A percentile compares a stretch with the other conserved stretches of the same genome.
Conservation (phyloP, 306 rosid genomes). For the Corylus americana region DNA sequence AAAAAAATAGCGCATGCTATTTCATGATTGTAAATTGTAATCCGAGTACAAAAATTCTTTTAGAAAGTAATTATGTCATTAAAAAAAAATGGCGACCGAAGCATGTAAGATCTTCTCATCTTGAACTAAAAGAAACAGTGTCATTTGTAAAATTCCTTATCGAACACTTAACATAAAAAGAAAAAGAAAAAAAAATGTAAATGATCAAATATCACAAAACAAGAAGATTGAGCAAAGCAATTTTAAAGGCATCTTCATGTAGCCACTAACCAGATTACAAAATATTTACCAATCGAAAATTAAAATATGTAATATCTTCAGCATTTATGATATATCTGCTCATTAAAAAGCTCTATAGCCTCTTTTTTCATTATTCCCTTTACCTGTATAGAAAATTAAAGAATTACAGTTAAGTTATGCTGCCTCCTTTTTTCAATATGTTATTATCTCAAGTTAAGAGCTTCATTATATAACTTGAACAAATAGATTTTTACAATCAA, state of each 20-base stretch:
- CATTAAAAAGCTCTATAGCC: constrained; percentile 53
- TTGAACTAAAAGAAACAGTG: too few species aligned
- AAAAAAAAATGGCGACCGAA: too few species aligned
- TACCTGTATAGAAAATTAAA: constrained; percentile 40
- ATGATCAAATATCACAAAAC: not conserved
- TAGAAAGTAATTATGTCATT: too few species aligned
- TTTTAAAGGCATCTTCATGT: constrained; percentile 37
- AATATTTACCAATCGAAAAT: not conserved
- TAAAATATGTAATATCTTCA: not conserved
- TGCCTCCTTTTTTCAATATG: too few species aligned
- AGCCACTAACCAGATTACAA: constrained; percentile 22
- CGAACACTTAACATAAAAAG: not conserved
- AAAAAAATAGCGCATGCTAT: too few species aligned
- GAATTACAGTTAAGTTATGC: not conserved
- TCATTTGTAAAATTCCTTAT: not conserved
- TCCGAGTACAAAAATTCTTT: too few species aligned
- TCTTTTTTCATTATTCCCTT: constrained; percentile 60
- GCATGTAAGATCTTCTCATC: too few species aligned
- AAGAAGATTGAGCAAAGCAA: not conserved
- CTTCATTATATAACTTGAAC: too few species aligned
- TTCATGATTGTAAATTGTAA: too few species aligned
- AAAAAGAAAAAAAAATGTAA: too few species aligned
- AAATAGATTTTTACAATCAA: too few species aligned
- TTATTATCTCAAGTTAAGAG: too few species aligned
- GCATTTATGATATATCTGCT: constrained; percentile 8